Percentiles rank a stretch among this genome's conserved stretches.
These are phyloP conservation scores for Zoysia matrella DNA, from an alignment of 202 grass and related monocot genomes.

Conservation along the genomic window DNA sequence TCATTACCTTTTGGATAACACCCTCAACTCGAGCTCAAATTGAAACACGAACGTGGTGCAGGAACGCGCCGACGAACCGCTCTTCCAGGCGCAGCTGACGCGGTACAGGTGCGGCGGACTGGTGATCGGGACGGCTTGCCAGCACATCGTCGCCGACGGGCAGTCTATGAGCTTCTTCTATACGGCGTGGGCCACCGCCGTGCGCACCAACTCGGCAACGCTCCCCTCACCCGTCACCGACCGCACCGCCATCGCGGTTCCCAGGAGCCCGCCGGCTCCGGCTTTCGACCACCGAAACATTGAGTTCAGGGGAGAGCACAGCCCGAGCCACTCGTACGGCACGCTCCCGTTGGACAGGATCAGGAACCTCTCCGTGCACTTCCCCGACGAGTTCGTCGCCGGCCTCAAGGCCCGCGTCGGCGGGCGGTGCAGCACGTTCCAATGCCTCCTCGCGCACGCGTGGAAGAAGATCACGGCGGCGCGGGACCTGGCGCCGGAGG, in stretches of 20 bases:
- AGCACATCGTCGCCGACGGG: slow-evolving; percentile 57
- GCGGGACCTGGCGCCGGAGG: slow-evolving; percentile 35
- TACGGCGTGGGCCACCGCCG: slow-evolving; percentile 40
- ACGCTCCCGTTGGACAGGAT: slow-evolving; percentile 6
- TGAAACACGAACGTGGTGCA: neutral
- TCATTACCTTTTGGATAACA: too few relatives aligned
- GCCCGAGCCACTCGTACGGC: neutral
- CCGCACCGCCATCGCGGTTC: neutral
- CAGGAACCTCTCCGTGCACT: slow-evolving; percentile 39
- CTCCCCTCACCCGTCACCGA: slow-evolving; percentile 48
- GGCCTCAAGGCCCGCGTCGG: slow-evolving; percentile 28
- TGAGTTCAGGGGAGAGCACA: slow-evolving; percentile 38
- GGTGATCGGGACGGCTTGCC: slow-evolving; percentile 39
- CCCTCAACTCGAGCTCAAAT: too few relatives aligned
- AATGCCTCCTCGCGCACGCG: slow-evolving; percentile 44
- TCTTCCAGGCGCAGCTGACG: slow-evolving; percentile 52
- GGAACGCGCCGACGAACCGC: slow-evolving; percentile 20
- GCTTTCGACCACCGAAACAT: slow-evolving; percentile 42
- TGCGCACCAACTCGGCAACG: slow-evolving; percentile 17
- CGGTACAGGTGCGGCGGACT: slow-evolving; percentile 57
- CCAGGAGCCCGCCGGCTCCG: neutral
- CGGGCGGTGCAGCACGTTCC: slow-evolving; percentile 47
- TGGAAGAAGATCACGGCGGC: slow-evolving; percentile 59
- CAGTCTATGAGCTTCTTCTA: slow-evolving; percentile 59
- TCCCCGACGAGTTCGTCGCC: slow-evolving; percentile 38